Evolutionary conservation across 2,329 filamentous ascomycete species (phyloP), one percentile per base, ranked within the genome.

Genomic region (Phyllosticta citribraziliensis): DNA sequence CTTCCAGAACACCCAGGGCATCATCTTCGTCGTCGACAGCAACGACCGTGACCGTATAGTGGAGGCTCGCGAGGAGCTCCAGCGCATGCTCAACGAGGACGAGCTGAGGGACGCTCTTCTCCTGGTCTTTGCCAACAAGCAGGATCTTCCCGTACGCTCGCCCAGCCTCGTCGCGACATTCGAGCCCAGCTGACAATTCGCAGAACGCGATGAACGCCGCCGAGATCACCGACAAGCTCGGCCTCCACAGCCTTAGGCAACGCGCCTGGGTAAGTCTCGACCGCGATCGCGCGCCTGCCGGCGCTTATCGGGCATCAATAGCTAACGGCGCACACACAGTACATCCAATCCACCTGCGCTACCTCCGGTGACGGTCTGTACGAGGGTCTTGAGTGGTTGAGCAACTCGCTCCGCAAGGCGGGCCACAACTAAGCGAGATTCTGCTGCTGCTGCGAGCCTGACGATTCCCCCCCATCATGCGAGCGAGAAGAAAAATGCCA

Each of bases 211-310:
- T 97, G 94, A 97, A 96, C 81, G 93, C 94, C 73, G 93, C 94
- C 75, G 94, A 99, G 83, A 97, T 99, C 79, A 99, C 94, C 79
- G 93, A 99, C 83, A 97, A 97, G 87, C 91, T 99, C 79, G 94
- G 94, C 75, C 91, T 99, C 73, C 93, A 97, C 87, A 95, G 90
- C 82, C 84, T 99, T 85, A 91, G 91, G 85, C 91, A 96, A 83
- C 92, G 94, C 78, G 89, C 91, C 73, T 99, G 94, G 94, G 94
- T 99, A 92, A 77, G 91, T 81, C 66, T 53, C 57, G 12, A 19
- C 51, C 50, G 25, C 52, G n/a, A 50, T 25, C n/a, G 40, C 58
- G 54, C 24, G 54, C 19, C 5, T 19, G 51, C 53, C 12, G 35
- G 52, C 9, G 19, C 40, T 47, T 47, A 47, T 19, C 40, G 40